Conservation (phyloP, 2,329 filamentous ascomycete species). For the Dendrostoma leiphaemia region DNA sequence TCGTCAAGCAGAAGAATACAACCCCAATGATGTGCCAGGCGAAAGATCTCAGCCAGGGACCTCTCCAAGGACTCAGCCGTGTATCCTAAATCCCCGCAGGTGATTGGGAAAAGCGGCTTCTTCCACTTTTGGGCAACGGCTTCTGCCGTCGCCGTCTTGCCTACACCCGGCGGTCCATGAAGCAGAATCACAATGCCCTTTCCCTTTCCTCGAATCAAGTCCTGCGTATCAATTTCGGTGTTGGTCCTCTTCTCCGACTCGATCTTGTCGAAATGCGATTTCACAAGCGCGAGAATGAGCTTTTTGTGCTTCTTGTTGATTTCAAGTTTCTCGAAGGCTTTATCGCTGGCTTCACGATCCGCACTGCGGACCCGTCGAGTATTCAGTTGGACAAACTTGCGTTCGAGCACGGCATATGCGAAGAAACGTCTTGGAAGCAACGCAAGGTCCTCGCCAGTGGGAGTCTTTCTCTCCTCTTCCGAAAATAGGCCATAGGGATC, state of each 20-base stretch:
- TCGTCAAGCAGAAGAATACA: conserved; percentile 29
- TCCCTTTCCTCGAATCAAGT: conserved; percentile 27
- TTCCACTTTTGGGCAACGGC: background rate
- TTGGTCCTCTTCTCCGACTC: background rate
- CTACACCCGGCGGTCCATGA: conserved; percentile 26
- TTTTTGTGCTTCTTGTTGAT: background rate
- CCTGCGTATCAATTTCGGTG: background rate
- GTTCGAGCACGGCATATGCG: background rate
- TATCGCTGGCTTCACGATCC: background rate
- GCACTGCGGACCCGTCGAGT: background rate
- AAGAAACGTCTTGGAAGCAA: background rate
- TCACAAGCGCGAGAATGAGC: background rate
- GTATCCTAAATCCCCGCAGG: conserved; percentile 26
- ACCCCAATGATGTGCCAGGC: conserved; percentile 25
- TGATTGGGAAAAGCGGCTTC: conserved; percentile 27
- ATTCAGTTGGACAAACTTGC: background rate
- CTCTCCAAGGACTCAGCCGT: conserved; percentile 23
- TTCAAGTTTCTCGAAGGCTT: background rate
- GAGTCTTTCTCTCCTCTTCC: accelerated
- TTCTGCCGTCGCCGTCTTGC: conserved; percentile 9
- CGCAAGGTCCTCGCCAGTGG: background rate
- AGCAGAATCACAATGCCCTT: conserved; percentile 34
- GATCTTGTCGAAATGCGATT: conserved; percentile 1
- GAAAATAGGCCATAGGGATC: background rate
- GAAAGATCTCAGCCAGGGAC: conserved; percentile 22